Percentiles rank a stretch among this genome's conserved stretches.
These are phyloP conservation scores for Quercus cerris DNA, from an alignment of 306 rosid genomes.

Conservation along the genomic window DNA sequence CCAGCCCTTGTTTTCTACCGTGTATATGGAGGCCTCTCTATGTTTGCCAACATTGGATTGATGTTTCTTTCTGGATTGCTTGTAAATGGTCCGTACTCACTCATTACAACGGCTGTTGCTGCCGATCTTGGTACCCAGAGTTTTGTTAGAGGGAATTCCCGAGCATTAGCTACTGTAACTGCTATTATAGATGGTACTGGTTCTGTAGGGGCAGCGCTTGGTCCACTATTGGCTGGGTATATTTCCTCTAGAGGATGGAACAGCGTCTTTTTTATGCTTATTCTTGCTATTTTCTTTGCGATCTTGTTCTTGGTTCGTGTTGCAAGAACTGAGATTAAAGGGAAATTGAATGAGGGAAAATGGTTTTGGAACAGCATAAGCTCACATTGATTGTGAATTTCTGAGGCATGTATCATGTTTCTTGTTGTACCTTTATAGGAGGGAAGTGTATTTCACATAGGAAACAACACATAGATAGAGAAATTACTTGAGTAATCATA, in stretches of 20 bases:
- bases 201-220: slow-evolving; percentile 83
- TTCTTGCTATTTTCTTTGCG: slow-evolving; percentile 61
- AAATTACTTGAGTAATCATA: slow-evolving; percentile 13
- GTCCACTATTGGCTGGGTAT: slow-evolving; percentile 87
- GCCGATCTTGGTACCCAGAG: slow-evolving; percentile 83
- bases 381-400: slow-evolving; percentile 16
- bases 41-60: slow-evolving; percentile 51
- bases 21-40: slow-evolving; percentile 67
- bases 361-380: slow-evolving; percentile 33
- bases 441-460: background rate
- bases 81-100: slow-evolving; percentile 67
- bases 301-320: slow-evolving; percentile 56
- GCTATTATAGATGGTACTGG: slow-evolving; percentile 97
- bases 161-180: slow-evolving; percentile 83
- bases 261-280: slow-evolving; percentile 74
- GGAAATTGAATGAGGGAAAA: slow-evolving; percentile 43
- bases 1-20: slow-evolving; percentile 79
- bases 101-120: slow-evolving; percentile 90
- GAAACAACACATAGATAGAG: slow-evolving; percentile 9
- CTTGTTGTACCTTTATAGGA: background rate
- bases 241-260: slow-evolving; percentile 75
- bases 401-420: background rate
- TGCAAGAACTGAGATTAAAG: slow-evolving; percentile 63
- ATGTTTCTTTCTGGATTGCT: slow-evolving; percentile 73
- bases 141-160: slow-evolving; percentile 44